A percentile compares a stretch with the other conserved stretches of the same genome.
Evolutionary conservation across 2,329 filamentous ascomycete genomes (phyloP).

Genomic region (Trichocomaceae sp.): DNA sequence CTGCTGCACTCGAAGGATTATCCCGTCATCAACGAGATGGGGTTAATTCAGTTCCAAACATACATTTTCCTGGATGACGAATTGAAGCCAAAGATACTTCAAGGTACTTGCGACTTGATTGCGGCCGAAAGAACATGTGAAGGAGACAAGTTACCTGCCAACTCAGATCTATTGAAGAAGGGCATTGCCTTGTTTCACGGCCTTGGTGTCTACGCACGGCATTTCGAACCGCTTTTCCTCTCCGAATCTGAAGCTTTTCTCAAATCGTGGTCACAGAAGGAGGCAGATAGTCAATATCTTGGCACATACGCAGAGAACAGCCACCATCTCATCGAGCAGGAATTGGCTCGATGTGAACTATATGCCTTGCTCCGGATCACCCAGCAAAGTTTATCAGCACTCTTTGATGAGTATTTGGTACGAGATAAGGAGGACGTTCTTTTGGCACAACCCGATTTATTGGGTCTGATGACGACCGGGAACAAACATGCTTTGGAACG

Average conservation of each 20-base stretch:
- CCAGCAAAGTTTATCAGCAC: constrained; percentile 64
- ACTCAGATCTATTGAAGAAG: constrained; percentile 61
- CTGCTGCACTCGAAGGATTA: constrained; percentile 65
- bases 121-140: constrained; percentile 59
- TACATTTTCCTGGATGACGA: constrained; percentile 49
- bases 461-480: constrained; percentile 64
- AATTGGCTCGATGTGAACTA: constrained; percentile 68
- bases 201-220: constrained; percentile 69
- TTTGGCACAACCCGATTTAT: constrained; percentile 60
- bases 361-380: constrained; percentile 81
- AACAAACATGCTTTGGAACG: constrained; percentile 65
- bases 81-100: constrained; percentile 50
- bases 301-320: constrained; percentile 70
- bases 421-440: constrained; percentile 60
- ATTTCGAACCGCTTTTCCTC: constrained; percentile 74
- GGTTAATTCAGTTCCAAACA: constrained; percentile 66
- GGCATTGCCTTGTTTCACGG: constrained; percentile 77
- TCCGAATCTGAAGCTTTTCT: constrained; percentile 63
- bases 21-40: constrained; percentile 72
- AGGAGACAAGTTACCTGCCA: constrained; percentile 46
- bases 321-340: constrained; percentile 61
- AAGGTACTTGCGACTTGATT: constrained; percentile 71
- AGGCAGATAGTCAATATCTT: constrained; percentile 56
- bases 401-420: constrained; percentile 68
- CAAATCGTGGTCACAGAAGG: constrained; percentile 59